Evolutionary conservation across 2,329 filamentous ascomycete genomes (phyloP), one percentile per base, ranked within the genome.

Genomic region (Sarocladium strictum): DNA sequence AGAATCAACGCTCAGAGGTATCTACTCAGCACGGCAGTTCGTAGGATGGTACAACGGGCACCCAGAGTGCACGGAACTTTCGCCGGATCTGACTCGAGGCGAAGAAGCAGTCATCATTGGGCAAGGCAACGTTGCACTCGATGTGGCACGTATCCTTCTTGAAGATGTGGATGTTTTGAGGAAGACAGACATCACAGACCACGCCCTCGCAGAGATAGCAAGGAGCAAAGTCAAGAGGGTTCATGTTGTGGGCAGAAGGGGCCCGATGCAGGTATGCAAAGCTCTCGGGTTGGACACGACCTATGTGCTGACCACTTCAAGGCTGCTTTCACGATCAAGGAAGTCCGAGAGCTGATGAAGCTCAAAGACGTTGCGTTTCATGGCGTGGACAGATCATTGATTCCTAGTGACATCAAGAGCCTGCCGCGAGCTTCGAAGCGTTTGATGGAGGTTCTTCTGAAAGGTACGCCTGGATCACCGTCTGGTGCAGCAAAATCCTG

Each of bases 41-140:
- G 94, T 99, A 1, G 94, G 92, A 17, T 99, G 94, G 94, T 99
- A 99, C 70, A 99, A 99, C 69, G 94, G 94, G 2, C 78, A 96
- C 2, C 94, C 94, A 0, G 89, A 95, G 62, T 89, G 89, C 65
- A 80, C 86, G 19, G 70, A 80, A 61, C 73, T 96, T 7, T 74
- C 80, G n/a, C 89, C 91, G 0, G 81, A 90, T 64, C 77, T 97
- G 24, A 80, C 83, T 1, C 75, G 77, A 10, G 88, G 87, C 0
- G 90, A 96, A 52, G 86, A 92, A 58, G 94, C 90, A 1, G 83
- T 97, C 29, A 79, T 99, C 49, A 85, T 99, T 59, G 94, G 94
- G 2, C 93, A 99, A 65, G 94, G 94, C 15, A 99, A 99, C 70
- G 94, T 99, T 9, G 94, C 94, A 0, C 75, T 99, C 49, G 94